phyloP scores from a whole-genome alignment of 495 filamentous ascomycete genomes.

The Neurospora sp. region DNA sequence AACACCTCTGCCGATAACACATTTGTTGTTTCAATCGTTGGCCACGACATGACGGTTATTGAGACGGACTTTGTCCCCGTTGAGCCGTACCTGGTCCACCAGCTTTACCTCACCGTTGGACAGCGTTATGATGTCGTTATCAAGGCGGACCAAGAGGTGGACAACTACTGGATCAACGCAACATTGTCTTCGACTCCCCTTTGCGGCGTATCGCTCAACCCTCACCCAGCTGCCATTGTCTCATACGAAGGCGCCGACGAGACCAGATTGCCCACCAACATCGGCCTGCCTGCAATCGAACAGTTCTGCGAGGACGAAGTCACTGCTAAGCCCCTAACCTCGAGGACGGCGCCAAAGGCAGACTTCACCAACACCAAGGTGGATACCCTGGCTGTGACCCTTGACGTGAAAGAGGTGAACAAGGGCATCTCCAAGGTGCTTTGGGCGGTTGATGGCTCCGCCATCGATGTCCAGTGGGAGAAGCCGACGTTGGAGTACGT shows the following conservation, averaged over 20 bases:
- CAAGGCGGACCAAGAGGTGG: conserved; percentile 35
- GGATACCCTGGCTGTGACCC: background rate
- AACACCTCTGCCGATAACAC: conserved; percentile 34
- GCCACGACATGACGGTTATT: conserved; percentile 35
- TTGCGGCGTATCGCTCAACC: background rate
- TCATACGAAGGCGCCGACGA: conserved; percentile 2
- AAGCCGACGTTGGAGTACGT: conserved; percentile 29
- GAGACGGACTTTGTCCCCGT: conserved; percentile 35
- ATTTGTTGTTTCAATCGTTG: conserved; percentile 25
- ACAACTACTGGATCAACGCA: conserved; percentile 42
- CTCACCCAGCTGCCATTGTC: conserved; percentile 10
- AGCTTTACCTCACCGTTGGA: conserved; percentile 46
- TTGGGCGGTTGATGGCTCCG: conserved; percentile 17
- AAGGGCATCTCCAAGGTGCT: background rate
- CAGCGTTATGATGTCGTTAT: conserved; percentile 59
- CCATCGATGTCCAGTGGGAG: conserved; percentile 19
- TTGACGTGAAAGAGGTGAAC: background rate
- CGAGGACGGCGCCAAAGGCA: background rate
- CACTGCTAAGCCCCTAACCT: background rate
- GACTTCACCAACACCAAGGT: background rate
- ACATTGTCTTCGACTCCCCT: conserved; percentile 1
- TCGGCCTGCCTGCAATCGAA: background rate
- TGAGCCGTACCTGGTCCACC: conserved; percentile 25
- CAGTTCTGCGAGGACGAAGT: conserved; percentile 4
- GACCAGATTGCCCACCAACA: conserved; percentile 2